A percentile compares a stretch with the other conserved stretches of the same genome.
Evolutionary conservation across 768 basidiomycete genomes (phyloP).

Genomic region (Filobasidium floriforme): DNA sequence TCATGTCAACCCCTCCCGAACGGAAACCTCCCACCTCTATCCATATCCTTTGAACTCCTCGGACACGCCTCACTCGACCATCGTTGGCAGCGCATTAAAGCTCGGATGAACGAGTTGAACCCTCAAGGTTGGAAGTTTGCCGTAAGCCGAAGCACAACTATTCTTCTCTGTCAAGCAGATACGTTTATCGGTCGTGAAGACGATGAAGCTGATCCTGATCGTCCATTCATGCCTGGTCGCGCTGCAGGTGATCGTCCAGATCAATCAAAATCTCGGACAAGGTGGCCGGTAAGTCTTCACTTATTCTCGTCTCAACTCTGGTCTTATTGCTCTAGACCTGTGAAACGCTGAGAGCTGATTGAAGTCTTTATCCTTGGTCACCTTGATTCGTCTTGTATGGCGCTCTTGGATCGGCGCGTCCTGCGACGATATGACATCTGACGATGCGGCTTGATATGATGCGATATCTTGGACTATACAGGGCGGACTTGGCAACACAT

Average conservation of each 20-base stretch:
- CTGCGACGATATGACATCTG: not conserved
- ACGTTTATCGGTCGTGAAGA: no score
- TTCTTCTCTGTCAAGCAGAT: no score
- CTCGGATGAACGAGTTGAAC: not conserved
- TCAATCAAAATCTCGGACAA: slow-evolving; percentile 1
- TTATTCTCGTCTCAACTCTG: not conserved
- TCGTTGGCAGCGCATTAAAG: not conserved
- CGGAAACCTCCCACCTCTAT: not conserved
- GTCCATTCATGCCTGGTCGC: not conserved
- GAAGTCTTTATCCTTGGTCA: not conserved
- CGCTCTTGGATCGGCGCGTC: not conserved
- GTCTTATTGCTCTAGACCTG: no score
- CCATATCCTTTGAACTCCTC: not conserved
- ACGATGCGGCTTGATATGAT: not conserved
- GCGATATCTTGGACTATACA: no score
- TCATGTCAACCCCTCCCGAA: not conserved
- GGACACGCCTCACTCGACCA: slow-evolving; percentile 1
- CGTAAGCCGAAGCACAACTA: slow-evolving; percentile 1
- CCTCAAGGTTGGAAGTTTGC: slow-evolving; percentile 6
- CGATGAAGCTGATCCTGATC: not conserved
- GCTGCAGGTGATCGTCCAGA: slow-evolving; percentile 6
- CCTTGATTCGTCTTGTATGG: no score
- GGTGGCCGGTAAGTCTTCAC: slow-evolving; percentile 1
- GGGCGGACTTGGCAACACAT: slow-evolving; percentile 6
- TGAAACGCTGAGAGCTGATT: no score